Conservation (phyloP, 257 asterid species). For the Solanum verrucosum region DNA sequence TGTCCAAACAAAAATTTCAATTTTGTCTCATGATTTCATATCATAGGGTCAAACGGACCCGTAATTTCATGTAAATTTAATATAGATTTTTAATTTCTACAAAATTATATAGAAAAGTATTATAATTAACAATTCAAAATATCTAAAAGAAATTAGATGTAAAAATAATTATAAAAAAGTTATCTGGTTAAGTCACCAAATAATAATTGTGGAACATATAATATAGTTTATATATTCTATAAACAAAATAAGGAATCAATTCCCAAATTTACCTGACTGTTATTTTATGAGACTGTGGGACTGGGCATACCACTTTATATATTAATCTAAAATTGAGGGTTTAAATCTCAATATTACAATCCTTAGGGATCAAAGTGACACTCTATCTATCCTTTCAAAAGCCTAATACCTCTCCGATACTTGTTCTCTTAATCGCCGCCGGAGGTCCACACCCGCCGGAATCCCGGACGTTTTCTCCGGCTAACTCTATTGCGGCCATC, state of each 20-base stretch:
- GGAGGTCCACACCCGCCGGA: background rate
- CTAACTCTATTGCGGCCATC: background rate
- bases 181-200: background rate
- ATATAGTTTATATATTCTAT: background rate
- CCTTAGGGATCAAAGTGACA: background rate
- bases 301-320: no score
- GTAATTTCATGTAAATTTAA: no score
- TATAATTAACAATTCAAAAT: no score
- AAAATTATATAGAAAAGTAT: no score
- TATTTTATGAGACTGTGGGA: no score
- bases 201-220: background rate
- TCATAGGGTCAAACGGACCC: fast-evolving
- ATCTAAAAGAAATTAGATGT: no score
- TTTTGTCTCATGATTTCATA: no score
- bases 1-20: no score
- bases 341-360: background rate
- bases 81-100: background rate
- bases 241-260: no score
- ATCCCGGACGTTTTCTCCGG: background rate
- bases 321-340: background rate
- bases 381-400: background rate
- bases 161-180: no score
- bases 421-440: background rate
- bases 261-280: no score
- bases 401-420: background rate